A percentile compares a stretch with the other conserved stretches of the same genome.
Conservation (phyloP, 2,329 filamentous ascomycete species). For the Fusarium ambrosium region DNA sequence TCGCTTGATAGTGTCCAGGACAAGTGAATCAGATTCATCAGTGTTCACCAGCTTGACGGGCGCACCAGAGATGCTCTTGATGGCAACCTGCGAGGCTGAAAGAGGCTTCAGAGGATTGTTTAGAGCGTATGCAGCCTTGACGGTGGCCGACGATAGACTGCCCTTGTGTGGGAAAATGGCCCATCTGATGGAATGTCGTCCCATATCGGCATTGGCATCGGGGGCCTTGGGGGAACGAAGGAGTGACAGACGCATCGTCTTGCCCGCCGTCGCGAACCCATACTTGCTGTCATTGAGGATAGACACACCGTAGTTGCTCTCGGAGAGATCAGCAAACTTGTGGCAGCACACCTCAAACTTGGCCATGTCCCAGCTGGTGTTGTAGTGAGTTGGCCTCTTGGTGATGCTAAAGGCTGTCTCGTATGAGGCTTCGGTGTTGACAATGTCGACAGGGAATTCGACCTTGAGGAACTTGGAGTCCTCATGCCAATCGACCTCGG, state of each 20-base stretch:
- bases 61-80: constrained; percentile 46
- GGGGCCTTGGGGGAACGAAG: constrained; percentile 92
- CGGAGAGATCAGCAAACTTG: constrained; percentile 92
- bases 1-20: constrained; percentile 92
- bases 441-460: constrained; percentile 93
- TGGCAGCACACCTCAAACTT: constrained; percentile 98
- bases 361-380: constrained; percentile 97
- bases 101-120: constrained; percentile 78
- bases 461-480: constrained; percentile 99
- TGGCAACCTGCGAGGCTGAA: constrained; percentile 46
- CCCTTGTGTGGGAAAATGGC: constrained; percentile 90
- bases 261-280: constrained; percentile 91
- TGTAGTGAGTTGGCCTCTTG: constrained; percentile 94
- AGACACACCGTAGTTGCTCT: constrained; percentile 89
- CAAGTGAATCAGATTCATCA: constrained; percentile 68
- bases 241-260: constrained; percentile 88
- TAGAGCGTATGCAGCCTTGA: constrained; percentile 89
- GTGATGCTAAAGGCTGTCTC: constrained; percentile 95
- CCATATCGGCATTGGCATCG: constrained; percentile 95
- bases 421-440: constrained; percentile 93
- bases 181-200: constrained; percentile 87
- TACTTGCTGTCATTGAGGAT: constrained; percentile 97
- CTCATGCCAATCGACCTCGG: constrained; percentile 96
- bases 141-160: constrained; percentile 76
- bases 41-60: constrained; percentile 78